Conservation (phyloP, 2,329 filamentous ascomycete species). For the Colletotrichum orbiculare region DNA sequence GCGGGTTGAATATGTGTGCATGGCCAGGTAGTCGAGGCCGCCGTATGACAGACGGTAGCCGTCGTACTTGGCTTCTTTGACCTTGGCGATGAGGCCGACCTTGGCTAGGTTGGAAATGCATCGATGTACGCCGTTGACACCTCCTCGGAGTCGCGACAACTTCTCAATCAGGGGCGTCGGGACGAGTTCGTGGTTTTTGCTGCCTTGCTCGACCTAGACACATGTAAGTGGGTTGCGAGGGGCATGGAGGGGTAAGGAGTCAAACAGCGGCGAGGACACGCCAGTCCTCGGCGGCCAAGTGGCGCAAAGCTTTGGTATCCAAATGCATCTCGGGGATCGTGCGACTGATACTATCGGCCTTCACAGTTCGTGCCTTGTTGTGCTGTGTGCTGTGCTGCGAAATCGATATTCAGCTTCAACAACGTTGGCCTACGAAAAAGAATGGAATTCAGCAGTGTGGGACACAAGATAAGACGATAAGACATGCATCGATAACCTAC, state of each 20-base stretch:
- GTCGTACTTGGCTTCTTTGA: slow-evolving; percentile 97
- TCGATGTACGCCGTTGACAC: slow-evolving; percentile 81
- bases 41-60: slow-evolving; percentile 97
- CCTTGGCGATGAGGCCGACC: slow-evolving; percentile 86
- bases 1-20: slow-evolving; percentile 86
- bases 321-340: slow-evolving; percentile 78
- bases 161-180: slow-evolving; percentile 90
- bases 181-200: slow-evolving; percentile 96
- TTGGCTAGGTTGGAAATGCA: slow-evolving; percentile 94
- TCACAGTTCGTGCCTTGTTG: background rate
- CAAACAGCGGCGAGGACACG: slow-evolving; percentile 89
- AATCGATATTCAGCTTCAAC: no score
- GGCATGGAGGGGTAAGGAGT: slow-evolving; percentile 41
- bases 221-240: slow-evolving; percentile 49
- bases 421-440: no score
- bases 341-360: background rate
- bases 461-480: no score
- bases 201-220: slow-evolving; percentile 87
- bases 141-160: slow-evolving; percentile 82
- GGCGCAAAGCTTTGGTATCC: slow-evolving; percentile 92
- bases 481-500: no score
- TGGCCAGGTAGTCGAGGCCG: slow-evolving; percentile 95
- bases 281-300: slow-evolving; percentile 94
- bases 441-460: no score
- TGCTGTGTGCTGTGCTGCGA: background rate